Evolutionary conservation across 2,329 filamentous ascomycete species (phyloP).

Genomic region (Metarhizium album): DNA sequence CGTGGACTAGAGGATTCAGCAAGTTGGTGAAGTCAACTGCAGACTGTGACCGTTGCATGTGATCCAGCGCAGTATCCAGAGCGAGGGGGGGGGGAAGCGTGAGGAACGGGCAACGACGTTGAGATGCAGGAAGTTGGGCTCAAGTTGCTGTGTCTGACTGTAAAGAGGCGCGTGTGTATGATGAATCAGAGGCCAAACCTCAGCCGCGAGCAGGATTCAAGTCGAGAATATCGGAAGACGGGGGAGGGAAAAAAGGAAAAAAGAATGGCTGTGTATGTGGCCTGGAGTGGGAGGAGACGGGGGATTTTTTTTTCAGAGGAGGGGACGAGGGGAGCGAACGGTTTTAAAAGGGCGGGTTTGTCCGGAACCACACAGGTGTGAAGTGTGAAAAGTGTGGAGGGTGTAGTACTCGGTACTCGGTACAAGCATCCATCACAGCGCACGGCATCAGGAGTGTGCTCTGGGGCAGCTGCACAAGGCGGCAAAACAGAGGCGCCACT

Average conservation of each 20-base stretch:
- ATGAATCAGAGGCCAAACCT: neutral
- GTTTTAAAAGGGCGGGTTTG: constrained; percentile 23
- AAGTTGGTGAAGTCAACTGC: constrained; percentile 68
- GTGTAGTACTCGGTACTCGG: constrained; percentile 5
- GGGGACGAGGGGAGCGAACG: constrained; percentile 14
- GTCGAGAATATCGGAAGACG: neutral
- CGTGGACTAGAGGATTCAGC: constrained; percentile 45
- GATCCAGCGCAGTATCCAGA: constrained; percentile 25
- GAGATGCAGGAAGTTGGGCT: neutral
- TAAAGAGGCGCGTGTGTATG: neutral
- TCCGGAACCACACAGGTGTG: constrained; percentile 17
- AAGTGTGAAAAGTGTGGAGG: constrained; percentile 5
- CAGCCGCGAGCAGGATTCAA: neutral
- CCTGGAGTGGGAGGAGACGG: constrained; percentile 11
- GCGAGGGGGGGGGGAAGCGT: neutral
- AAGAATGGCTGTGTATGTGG: neutral
- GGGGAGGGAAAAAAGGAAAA: neutral
- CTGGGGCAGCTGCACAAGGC: constrained; percentile 5
- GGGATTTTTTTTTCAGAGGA: constrained; percentile 11
- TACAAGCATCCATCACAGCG: no score
- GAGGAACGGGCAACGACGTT: neutral
- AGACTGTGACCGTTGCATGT: constrained; percentile 67
- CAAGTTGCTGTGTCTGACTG: neutral
- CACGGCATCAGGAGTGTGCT: neutral
- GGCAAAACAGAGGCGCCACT: constrained; percentile 7